Conservation (phyloP, 208 protist species). For the Trypanosoma brucei region DNA sequence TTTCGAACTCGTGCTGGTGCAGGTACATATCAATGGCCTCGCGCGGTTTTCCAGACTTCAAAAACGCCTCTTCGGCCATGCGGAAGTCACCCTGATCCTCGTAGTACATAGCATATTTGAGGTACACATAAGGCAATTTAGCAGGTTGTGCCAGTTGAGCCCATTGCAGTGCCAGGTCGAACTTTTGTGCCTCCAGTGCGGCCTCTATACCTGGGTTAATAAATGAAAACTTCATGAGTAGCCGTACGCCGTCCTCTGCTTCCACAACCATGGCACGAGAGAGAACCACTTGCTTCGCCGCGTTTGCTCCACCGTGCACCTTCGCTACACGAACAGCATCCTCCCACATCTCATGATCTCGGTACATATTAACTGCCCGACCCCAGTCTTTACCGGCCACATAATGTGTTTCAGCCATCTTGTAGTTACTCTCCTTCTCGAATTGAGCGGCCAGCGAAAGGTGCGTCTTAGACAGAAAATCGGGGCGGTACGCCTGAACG, state of each 20-base stretch:
- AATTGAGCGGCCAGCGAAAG: slow-evolving; percentile 93
- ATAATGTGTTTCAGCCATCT: slow-evolving; percentile 94
- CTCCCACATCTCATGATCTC: slow-evolving; percentile 94
- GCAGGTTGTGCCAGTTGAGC: slow-evolving; percentile 83
- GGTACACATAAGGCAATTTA: slow-evolving; percentile 94
- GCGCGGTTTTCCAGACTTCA: slow-evolving; percentile 94
- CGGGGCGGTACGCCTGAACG: slow-evolving; percentile 88
- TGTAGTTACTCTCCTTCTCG: slow-evolving; percentile 92
- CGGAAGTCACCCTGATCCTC: slow-evolving; percentile 95
- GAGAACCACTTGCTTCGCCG: slow-evolving; percentile 92
- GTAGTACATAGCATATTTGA: slow-evolving; percentile 96
- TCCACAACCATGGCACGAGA: slow-evolving; percentile 90
- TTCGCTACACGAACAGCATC: slow-evolving; percentile 97
- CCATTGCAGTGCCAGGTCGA: slow-evolving; percentile 94
- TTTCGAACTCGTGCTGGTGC: slow-evolving; percentile 95
- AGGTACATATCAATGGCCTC: slow-evolving; percentile 97
- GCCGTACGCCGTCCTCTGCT: slow-evolving; percentile 91
- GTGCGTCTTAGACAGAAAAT: slow-evolving; percentile 93
- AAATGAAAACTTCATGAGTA: slow-evolving; percentile 94
- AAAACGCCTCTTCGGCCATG: slow-evolving; percentile 95
- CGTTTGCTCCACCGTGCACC: slow-evolving; percentile 90
- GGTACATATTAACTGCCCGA: slow-evolving; percentile 97
- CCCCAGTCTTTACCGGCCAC: slow-evolving; percentile 94
- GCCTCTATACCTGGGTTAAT: slow-evolving; percentile 94
- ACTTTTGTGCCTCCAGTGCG: slow-evolving; percentile 90